Evolutionary conservation across 1,284 basidiomycete species (phyloP).

Genomic region (Moniliophthora roreri): DNA sequence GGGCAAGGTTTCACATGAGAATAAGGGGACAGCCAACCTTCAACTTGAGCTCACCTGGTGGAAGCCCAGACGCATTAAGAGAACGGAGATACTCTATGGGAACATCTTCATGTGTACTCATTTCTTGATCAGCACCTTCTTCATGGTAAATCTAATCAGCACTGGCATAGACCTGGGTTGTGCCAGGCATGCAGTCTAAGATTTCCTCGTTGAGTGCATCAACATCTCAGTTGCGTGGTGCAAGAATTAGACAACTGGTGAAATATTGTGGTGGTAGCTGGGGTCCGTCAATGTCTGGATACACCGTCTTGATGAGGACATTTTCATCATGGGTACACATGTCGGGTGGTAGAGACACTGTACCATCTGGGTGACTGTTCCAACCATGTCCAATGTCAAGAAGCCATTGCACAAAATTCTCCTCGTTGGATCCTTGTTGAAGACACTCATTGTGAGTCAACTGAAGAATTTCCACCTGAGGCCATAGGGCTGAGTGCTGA

Average conservation of each 20-base stretch:
- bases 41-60: slow-evolving; percentile 22
- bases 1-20: slow-evolving; percentile 33
- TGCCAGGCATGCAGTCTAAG: slow-evolving; percentile 29
- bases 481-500: slow-evolving; percentile 35
- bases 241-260: slow-evolving; percentile 33
- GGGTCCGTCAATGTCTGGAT: slow-evolving; percentile 14
- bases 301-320: slow-evolving; percentile 8
- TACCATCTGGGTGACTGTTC: neutral
- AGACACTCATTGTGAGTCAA: slow-evolving; percentile 39
- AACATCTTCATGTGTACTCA: neutral
- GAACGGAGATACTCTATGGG: slow-evolving; percentile 20
- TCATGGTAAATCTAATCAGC: slow-evolving; percentile 19
- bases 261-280: slow-evolving; percentile 33
- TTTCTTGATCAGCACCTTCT: slow-evolving; percentile 3
- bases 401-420: slow-evolving; percentile 39
- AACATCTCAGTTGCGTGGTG: slow-evolving; percentile 36
- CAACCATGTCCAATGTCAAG: slow-evolving; percentile 39
- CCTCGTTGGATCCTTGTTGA: slow-evolving; percentile 21
- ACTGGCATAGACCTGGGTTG: slow-evolving; percentile 20
- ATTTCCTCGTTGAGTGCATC: slow-evolving; percentile 29
- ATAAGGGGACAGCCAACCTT: slow-evolving; percentile 32
- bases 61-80: slow-evolving; percentile 21
- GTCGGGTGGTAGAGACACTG: slow-evolving; percentile 26
- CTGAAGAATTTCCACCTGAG: slow-evolving; percentile 23
- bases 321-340: slow-evolving; percentile 23